A percentile compares a stretch with the other conserved stretches of the same genome.
Conservation (phyloP, 306 rosid species). For the Adenanthera pavonina region DNA sequence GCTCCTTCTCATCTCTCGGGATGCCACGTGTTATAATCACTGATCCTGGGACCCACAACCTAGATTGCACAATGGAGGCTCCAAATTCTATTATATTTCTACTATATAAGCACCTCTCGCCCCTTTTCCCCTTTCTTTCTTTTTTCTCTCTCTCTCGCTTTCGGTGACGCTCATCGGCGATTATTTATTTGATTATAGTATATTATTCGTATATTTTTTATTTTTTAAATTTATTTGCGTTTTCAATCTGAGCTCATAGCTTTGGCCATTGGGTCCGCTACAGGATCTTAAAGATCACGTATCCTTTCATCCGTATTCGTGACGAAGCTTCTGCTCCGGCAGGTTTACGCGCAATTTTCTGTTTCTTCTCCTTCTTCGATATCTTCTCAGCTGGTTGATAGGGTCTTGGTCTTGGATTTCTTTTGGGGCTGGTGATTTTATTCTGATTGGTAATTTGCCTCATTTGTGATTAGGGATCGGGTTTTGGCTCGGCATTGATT, state of each 20-base stretch:
- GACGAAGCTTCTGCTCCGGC: neutral
- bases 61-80: neutral
- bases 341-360: neutral
- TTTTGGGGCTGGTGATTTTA: neutral
- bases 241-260: neutral
- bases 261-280: neutral
- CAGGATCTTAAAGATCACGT: slow-evolving; percentile 17
- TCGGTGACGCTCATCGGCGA: slow-evolving; percentile 44
- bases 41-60: neutral
- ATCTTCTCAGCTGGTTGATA: neutral
- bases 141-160: neutral
- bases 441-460: slow-evolving; percentile 45
- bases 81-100: neutral
- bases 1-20: neutral
- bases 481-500: slow-evolving; percentile 38
- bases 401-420: slow-evolving; percentile 5
- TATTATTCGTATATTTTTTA: neutral
- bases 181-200: neutral
- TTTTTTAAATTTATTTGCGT: neutral
- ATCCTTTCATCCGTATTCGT: slow-evolving; percentile 38
- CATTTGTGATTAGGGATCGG: slow-evolving; percentile 20
- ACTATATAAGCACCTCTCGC: neutral
- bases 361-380: neutral
- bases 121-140: neutral
- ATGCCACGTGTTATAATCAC: neutral